Evolutionary conservation across 257 asterid species (phyloP).

Genomic region (Jacaranda mimosifolia): DNA sequence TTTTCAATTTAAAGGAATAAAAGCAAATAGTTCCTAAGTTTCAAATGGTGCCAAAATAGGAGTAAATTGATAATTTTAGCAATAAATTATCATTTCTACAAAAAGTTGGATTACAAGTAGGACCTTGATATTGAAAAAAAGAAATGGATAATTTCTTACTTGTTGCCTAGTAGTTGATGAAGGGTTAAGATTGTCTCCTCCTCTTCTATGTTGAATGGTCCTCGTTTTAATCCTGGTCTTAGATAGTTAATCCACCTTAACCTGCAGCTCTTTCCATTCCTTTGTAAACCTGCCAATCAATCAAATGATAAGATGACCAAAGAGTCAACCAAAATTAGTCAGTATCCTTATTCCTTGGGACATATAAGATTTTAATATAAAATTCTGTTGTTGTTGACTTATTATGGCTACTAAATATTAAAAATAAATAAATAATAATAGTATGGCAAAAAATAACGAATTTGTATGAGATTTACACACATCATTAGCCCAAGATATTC

Average conservation of each 20-base stretch:
- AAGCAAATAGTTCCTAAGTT: too few species aligned
- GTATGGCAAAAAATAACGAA: constrained; percentile 14
- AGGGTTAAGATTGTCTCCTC: constrained; percentile 52
- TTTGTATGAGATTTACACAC: neutral
- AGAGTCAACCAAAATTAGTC: neutral
- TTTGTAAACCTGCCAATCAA: constrained; percentile 53
- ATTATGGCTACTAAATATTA: too few species aligned
- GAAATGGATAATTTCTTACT: constrained; percentile 47
- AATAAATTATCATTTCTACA: too few species aligned
- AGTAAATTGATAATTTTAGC: too few species aligned
- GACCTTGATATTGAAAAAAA: neutral
- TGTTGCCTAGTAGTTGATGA: constrained; percentile 68
- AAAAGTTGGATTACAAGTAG: too few species aligned
- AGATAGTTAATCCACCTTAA: constrained; percentile 71
- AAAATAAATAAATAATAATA: too few species aligned
- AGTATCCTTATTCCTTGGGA: neutral
- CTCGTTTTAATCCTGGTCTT: constrained; percentile 67
- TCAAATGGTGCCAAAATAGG: too few species aligned
- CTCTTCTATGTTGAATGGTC: constrained; percentile 50
- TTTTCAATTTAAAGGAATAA: too few species aligned
- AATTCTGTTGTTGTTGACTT: constrained; percentile 22
- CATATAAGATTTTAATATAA: neutral
- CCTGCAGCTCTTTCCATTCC: constrained; percentile 76
- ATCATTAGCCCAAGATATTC: neutral
- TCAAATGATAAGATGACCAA: neutral